Base-by-base conservation (phyloP, 192 early-diverging fungal genomes). In the Pilaira anomala region DNA sequence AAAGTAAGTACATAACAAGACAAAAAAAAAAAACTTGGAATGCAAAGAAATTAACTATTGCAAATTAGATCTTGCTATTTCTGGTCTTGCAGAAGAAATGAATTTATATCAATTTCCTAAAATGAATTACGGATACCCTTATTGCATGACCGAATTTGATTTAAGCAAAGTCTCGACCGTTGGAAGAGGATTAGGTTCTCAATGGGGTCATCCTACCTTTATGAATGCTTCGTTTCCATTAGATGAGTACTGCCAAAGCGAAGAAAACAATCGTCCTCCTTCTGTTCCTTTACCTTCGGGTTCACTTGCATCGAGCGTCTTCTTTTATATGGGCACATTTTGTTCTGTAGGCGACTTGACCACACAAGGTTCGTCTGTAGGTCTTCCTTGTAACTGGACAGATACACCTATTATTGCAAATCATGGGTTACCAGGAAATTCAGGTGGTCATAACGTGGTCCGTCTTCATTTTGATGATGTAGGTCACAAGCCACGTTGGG, bases 331-430 rank as follows among this genome's bases (percentile, higher is more conserved):
- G 22, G 71, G 71, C 7, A 50, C 54, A 1, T 59, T 45, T 12
- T 73, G 71, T 22, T 73, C 71, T 46, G 55, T 73, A 25, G 71
- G 71, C 21, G 46, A 39, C 21, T 2, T 14, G 1, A 48, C 58
- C 3, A 63, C 54, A 6, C 18, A 40, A 33, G 65, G 55, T 24
- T 67, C 71, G 2, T 67, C 71, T 11, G 65, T 67, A 13, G 71
- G 71, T 11, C 30, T 73, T 18, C 71, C 71, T 16, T 73, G 71
- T 54, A 62, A 51, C 36, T 73, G 71, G 71, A 73, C 71, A 9
- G 65, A 73, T 51, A 66, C 65, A 8, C 65, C 71, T 29, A 49
- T 73, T 13, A 39, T 73, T 13, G 65, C 71, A 8, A 45, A 69
- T 16, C 60, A 49, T 24, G 67, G 67, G 16, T 13, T 40, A 2